Percentiles rank a stretch among this genome's conserved stretches.
These are phyloP conservation scores for Cryptomeria japonica DNA, from an alignment of 75 land plant species.

Conservation along the genomic window DNA sequence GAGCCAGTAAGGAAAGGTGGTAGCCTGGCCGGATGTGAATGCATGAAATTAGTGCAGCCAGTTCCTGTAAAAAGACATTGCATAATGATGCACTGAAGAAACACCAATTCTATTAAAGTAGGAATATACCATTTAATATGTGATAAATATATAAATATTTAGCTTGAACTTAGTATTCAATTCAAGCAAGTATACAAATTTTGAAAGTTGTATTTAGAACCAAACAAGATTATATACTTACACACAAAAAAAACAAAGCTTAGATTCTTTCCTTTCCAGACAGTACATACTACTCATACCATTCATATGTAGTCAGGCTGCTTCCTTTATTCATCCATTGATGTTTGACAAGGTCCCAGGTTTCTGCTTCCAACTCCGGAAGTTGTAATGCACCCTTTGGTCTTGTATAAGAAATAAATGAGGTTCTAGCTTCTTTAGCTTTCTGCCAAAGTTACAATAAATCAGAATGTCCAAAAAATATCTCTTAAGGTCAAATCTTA, in stretches of 20 bases:
- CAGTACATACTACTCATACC: constrained; percentile 22
- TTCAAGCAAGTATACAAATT: background rate
- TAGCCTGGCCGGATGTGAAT: background rate
- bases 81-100: background rate
- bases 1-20: no score
- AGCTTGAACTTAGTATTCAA: background rate
- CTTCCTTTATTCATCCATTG: constrained; percentile 52
- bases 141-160: background rate
- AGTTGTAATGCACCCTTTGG: constrained; percentile 20
- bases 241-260: background rate
- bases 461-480: constrained; percentile 5
- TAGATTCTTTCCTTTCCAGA: background rate
- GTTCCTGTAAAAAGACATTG: background rate
- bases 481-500: background rate
- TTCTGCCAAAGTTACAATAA: constrained; percentile 5
- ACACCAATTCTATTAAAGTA: background rate
- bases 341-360: constrained; percentile 44
- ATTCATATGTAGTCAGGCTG: constrained; percentile 52
- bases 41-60: background rate
- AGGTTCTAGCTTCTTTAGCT: constrained; percentile 17
- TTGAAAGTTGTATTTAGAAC: background rate
- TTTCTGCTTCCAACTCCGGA: constrained; percentile 38
- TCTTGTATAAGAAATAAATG: constrained; percentile 22
- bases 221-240: background rate
- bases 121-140: background rate